A percentile compares a stretch with the other conserved stretches of the same genome.
Evolutionary conservation across 441 rosid genomes (phyloP).

Genomic region (Breynia disticha): DNA sequence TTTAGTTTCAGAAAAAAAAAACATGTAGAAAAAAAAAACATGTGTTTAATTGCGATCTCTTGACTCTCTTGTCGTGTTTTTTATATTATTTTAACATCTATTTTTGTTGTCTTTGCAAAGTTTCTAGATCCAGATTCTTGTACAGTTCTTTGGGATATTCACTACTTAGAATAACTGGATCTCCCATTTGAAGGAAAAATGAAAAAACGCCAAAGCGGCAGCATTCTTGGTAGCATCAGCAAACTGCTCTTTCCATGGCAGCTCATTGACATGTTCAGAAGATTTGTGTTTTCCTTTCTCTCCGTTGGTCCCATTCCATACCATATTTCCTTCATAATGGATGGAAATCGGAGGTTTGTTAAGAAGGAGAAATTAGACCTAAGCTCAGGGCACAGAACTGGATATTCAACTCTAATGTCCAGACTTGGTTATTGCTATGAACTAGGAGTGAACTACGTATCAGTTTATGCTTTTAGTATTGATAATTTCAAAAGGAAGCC

Average conservation of each 20-base stretch:
- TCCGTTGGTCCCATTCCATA: conserved; percentile 50
- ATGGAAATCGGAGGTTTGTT: conserved; percentile 74
- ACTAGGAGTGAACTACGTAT: conserved; percentile 52
- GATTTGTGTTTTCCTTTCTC: conserved; percentile 38
- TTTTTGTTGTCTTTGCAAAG: too few species aligned
- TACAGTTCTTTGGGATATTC: too few species aligned
- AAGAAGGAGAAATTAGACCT: conserved; percentile 39
- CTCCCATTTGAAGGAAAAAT: too few species aligned
- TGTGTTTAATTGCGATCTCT: too few species aligned
- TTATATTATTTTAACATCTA: too few species aligned
- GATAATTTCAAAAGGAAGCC: conserved; percentile 65
- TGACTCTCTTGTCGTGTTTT: too few species aligned
- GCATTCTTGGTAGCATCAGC: conserved; percentile 2
- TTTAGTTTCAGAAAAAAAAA: too few species aligned
- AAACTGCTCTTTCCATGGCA: conserved; percentile 20
- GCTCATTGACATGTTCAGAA: conserved; percentile 31
- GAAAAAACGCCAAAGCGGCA: conserved; percentile 3
- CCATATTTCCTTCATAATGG: conserved; percentile 79
- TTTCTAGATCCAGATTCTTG: too few species aligned
- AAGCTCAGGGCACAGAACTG: conserved; percentile 64
- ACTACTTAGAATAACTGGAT: too few species aligned
- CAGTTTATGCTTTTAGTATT: conserved; percentile 76
- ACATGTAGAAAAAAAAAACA: too few species aligned
- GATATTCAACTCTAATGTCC: conserved; percentile 44
- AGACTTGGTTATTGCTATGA: conserved; percentile 59